Base-by-base conservation (phyloP, 495 filamentous ascomycete genomes). In the Oleoguttula mirabilis region DNA sequence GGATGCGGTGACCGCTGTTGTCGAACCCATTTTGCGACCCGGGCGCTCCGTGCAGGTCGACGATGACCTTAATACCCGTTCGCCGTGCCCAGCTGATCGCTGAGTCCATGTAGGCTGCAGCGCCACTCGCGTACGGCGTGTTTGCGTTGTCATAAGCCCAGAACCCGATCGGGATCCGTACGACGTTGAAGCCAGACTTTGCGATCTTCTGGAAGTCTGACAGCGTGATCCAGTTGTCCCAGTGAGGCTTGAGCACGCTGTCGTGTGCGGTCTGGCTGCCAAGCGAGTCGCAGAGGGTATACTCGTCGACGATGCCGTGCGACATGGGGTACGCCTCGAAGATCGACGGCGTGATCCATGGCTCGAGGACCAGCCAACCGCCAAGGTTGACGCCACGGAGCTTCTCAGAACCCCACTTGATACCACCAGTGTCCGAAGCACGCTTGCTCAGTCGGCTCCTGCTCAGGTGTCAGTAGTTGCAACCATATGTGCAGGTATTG, bases 151-250 rank as follows among this genome's bases (percentile, higher is more conserved):
- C 54, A 39, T 59, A 69, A 10, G 68, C 68, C 68, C 68, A 71
- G 49, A 62, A 70, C 14, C 67, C 67, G 41, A 71, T 54, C 0
- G 67, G 67, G 36, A 71, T 68, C 7, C 67, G 60, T n/a, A 71
- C 60, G 6, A 63, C 37, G 49, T 71, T 71, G 62, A 71, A 68
- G 1, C 68, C 67, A 15, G 61, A 55, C 11, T 55, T 36, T 10
- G 51, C 50, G 36, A 71, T 71, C 32, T 57, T 64, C 41, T 67
- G 54, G 47, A 71, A 64, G 39, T 66, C 63, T 7, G 44, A 20
- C 32, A 52, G 50, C 30, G 44, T 55, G 15, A 48, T 45, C 61
- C 59, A 66, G 16, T 47, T 51, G 45, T 65, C 53, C 63, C 63
- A 65, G 41, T 65, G 63, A 17, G 60, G 46, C 16, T 54, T 48